phyloP scores from a whole-genome alignment of 495 filamentous ascomycete species.

The Aspergillus carlsbadensis region DNA sequence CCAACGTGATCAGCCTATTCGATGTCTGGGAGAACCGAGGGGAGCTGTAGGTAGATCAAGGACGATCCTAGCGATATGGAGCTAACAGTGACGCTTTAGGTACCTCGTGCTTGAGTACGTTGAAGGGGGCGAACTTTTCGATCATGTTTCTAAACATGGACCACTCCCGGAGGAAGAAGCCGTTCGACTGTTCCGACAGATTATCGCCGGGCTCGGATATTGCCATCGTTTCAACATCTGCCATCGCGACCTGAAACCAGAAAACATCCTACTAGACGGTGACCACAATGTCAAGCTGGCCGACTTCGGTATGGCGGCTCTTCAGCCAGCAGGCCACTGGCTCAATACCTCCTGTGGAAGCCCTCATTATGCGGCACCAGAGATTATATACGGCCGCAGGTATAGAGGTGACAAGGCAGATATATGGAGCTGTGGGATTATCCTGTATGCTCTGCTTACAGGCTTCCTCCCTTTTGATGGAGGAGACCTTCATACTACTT shows the following conservation, averaged over 20 bases:
- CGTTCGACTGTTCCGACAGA: constrained; percentile 84
- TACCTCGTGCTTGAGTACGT: constrained; percentile 98
- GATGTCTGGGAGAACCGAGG: constrained; percentile 96
- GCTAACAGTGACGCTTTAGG: constrained; percentile 40
- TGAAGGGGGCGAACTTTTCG: constrained; percentile 85
- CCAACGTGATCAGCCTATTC: constrained; percentile 84
- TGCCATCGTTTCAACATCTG: constrained; percentile 92
- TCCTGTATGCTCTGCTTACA: constrained; percentile 79
- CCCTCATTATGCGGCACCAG: constrained; percentile 92
- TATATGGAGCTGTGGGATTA: constrained; percentile 93
- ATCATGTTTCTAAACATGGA: constrained; percentile 68
- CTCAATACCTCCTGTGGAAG: constrained; percentile 91
- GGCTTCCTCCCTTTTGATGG: constrained; percentile 83
- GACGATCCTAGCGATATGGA: neutral
- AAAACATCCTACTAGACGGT: constrained; percentile 86
- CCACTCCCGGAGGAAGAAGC: constrained; percentile 74
- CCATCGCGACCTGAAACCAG: constrained; percentile 94
- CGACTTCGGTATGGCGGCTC: constrained; percentile 96
- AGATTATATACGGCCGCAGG: constrained; percentile 66
- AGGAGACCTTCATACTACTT: constrained; percentile 53
- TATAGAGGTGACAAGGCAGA: constrained; percentile 87
- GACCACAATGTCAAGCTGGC: constrained; percentile 80
- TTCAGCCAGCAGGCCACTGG: constrained; percentile 75
- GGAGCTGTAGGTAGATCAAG: constrained; percentile 69
- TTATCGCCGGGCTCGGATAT: constrained; percentile 87